Conservation (phyloP, 495 filamentous ascomycete genomes). For the Chaetomium fimeti region DNA sequence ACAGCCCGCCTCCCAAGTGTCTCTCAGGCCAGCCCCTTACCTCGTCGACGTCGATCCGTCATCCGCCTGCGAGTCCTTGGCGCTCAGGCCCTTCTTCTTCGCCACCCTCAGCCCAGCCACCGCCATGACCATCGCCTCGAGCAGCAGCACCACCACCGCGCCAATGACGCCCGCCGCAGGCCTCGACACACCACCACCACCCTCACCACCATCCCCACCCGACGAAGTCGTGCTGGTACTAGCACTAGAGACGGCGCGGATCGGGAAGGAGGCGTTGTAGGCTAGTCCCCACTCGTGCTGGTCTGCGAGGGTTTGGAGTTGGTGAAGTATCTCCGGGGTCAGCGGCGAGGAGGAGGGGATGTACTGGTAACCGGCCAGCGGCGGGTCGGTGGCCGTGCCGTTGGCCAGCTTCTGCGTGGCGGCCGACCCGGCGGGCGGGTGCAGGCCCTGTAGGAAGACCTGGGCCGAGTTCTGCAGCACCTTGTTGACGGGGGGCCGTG, state of each 20-base stretch:
- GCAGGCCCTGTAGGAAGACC: constrained; percentile 4
- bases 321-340: constrained; percentile 2
- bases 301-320: constrained; percentile 3
- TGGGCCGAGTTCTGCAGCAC: constrained; percentile 6
- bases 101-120: constrained; percentile 3
- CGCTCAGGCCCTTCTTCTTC: neutral
- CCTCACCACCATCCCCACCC: constrained; percentile 2
- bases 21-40: constrained; percentile 3
- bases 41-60: neutral
- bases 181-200: constrained; percentile 2
- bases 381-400: constrained; percentile 4
- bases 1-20: constrained; percentile 1
- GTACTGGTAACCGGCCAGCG: constrained; percentile 1
- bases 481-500: neutral
- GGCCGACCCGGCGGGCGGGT: constrained; percentile 5
- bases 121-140: constrained; percentile 1
- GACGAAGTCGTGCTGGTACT: constrained; percentile 2
- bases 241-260: constrained; percentile 4
- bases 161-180: constrained; percentile 1
- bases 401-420: constrained; percentile 6
- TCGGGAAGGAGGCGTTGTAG: constrained; percentile 4
- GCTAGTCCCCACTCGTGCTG: constrained; percentile 6
- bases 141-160: neutral
- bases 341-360: constrained; percentile 3
- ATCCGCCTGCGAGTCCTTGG: neutral